Base-by-base conservation (phyloP, 2,329 filamentous ascomycete species). In the Penicillium sp. region DNA sequence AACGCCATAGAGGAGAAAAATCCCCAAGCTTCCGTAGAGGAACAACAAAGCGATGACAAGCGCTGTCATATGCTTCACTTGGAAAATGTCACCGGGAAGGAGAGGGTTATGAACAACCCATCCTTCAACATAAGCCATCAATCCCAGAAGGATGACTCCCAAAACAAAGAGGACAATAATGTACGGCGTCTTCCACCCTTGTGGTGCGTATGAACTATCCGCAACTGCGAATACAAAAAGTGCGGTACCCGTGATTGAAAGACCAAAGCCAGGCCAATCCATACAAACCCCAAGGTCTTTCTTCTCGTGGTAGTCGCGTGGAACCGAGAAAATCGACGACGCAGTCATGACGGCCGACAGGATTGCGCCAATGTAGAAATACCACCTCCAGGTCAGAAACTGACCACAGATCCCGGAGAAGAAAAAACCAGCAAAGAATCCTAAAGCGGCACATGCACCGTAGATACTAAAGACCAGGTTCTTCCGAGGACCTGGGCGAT, bases 171-270 rank as follows among this genome's bases (percentile, higher is more conserved):
- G 80, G 8, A 82, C 71, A 32, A 79, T 78, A 29, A 91, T 82
- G 54, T 89, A 88, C 1, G 85, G 83, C 0, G 84, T 87, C n/a
- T 67, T 72, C 86, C 87, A 91, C 1, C 83, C 80, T 2, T 81
- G 63, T 0, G 82, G 77, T 0, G 85, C 85, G 62, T 87, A 81
- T 0, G 82, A 78, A 6, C 82, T 83, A 39, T 88, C 83, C 0
- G 86, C 89, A 42, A 93, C 78, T 0, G 86, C 84, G 57, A 84
- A 91, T 0, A 89, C 83, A 52, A 88, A 73, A 22, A 93, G 74
- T 1, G 86, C 74, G 10, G 89, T 66, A 0, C 84, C 86, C 0
- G 77, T 74, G 0, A 87, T 75, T 13, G 84, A 82, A 11, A 83
- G 77, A 2, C 66, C 60, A 1, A 78, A 69, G 0, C 86, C 86